A percentile compares a stretch with the other conserved stretches of the same genome.
Evolutionary conservation across 2,329 filamentous ascomycete genomes (phyloP).

Genomic region (Scedosporium dehoogii): DNA sequence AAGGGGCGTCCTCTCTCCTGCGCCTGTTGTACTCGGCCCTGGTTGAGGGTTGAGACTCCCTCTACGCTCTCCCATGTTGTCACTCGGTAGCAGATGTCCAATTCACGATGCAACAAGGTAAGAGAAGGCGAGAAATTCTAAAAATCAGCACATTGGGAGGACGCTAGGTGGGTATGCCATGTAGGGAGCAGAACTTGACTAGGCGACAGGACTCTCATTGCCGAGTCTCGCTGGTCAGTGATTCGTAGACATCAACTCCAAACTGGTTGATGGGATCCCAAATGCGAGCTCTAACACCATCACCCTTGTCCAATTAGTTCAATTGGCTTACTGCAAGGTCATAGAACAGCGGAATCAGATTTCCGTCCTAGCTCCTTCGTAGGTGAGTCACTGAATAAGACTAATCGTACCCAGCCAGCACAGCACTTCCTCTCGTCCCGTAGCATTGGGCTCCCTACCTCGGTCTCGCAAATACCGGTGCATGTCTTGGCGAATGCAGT

Average conservation of each 20-base stretch:
- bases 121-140: not conserved
- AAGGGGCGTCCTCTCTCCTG: not conserved
- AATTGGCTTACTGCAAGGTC: no score
- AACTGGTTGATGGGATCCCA: no score
- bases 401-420: not conserved
- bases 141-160: not conserved
- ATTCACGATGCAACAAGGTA: constrained; percentile 6
- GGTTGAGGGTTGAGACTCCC: not conserved
- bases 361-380: no score
- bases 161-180: not conserved
- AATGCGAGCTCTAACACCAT: no score
- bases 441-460: not conserved
- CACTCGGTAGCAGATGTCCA: constrained; percentile 7
- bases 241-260: no score
- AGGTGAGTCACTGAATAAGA: no score
- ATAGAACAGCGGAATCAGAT: no score
- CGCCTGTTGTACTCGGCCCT: not conserved
- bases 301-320: no score
- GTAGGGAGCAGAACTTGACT: not conserved
- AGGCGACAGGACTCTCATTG: not conserved
- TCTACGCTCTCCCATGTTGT: not conserved
- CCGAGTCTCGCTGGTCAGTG: no score
- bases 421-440: not conserved
- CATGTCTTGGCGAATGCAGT: not conserved
- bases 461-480: not conserved